Conservation (phyloP, 148 eudicot genomes). For the Persicaria maculosa region DNA sequence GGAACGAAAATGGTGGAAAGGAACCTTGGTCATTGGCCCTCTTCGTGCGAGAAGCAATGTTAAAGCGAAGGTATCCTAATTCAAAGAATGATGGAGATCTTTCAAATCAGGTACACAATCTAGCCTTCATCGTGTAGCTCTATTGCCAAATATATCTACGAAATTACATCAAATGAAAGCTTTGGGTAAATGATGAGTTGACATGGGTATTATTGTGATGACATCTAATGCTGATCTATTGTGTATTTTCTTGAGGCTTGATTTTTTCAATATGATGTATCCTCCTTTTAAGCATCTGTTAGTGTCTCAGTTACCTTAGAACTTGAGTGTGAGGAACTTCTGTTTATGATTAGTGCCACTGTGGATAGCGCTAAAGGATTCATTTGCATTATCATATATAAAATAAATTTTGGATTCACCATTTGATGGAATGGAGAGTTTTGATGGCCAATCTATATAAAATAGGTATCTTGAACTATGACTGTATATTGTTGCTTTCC, state of each 20-base stretch:
- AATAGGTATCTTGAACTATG: not conserved
- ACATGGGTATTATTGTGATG: not conserved
- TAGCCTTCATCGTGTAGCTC: not conserved
- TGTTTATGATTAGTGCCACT: conserved; percentile 1
- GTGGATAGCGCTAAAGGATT: not conserved
- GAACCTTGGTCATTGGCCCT: conserved; percentile 42
- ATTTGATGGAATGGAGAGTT: not conserved
- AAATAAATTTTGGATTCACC: not conserved
- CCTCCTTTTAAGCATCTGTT: not conserved
- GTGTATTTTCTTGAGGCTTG: not conserved
- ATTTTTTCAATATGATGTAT: not conserved
- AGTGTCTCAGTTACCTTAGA: not conserved
- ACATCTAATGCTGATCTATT: not conserved
- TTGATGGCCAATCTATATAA: not conserved
- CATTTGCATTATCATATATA: not conserved
- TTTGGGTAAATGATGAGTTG: not conserved
- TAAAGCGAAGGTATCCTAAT: conserved; percentile 24
- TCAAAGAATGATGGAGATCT: conserved; percentile 9
- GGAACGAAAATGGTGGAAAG: conserved; percentile 28
- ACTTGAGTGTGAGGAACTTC: not conserved
- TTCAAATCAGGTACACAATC: not conserved
- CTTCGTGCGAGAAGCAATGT: conserved; percentile 50
- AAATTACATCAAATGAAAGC: not conserved
- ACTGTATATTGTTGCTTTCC: not conserved
- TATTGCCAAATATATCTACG: not conserved